Base-by-base conservation (phyloP, 805 yeast species). In the Myxozyma geophila region DNA sequence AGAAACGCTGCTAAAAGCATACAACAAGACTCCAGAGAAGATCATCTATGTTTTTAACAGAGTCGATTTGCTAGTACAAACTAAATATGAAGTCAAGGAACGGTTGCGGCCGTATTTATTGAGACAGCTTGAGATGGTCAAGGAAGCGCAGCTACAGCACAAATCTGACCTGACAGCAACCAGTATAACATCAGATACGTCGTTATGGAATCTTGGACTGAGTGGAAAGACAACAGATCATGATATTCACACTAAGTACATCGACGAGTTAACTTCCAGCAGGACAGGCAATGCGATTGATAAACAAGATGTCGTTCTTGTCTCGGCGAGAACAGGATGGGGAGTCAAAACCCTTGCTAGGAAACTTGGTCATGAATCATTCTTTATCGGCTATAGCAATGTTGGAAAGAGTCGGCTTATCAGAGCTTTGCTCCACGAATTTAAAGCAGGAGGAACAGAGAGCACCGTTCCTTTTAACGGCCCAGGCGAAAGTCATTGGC, bases 351-450 rank as follows among this genome's bases (percentile, higher is more conserved):
- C 72, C 1, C 70, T 88, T 1, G 66, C 79, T 8, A 69, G 74
- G 1, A 70, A 70, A 7, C 70, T 87, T 7, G 78, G 79, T 0
- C 62, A 59, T 10, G 67, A 61, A 7, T 70, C 72, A 40, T 73
- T 66, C 52, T 67, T 92, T 72, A 93, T 91, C 53, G 98, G 97
- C 23, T 82, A 95, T 74, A 90, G 96, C 0, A 96, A 96, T 70
- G 91, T 93, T 1, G 97, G 97, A 65, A 90, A 90, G 70, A 87
- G 95, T 0, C 82, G 91, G 0, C 80, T 91, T 68, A 87, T 92
- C 0, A 76, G 85, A 70, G 88, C 92, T 43, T 0, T 74, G 89
- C 36, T 87, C 86, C 75, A 87, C n/a, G 58, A 39, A 36, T 28
- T 39, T 23, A 19, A 15, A 6, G 37, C 15, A 15, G 37, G 17